Base-by-base conservation (phyloP, 2,329 filamentous ascomycete genomes). In the Venturia effusa region DNA sequence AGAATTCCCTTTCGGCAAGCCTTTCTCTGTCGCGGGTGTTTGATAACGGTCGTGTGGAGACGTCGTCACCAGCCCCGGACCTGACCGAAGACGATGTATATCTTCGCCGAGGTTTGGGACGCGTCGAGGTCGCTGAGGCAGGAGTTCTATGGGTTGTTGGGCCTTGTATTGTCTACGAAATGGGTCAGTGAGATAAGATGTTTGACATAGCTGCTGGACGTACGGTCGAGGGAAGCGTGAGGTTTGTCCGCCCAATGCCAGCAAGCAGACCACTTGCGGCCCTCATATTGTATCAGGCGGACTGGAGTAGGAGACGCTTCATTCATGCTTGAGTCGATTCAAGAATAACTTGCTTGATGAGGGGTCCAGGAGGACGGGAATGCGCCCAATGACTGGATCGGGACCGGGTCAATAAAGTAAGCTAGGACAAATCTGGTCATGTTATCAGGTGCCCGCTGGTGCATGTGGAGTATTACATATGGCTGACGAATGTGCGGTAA, bases 1-100 rank as follows among this genome's bases (percentile, higher is more conserved):
- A 87, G 70, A 96, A 88, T 71, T 96, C 90, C 10, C 62, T 32
- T 22, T 64, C 62, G 13, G 51, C 45, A 22, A 64, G 30, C 43
- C 61, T 64, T 24, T 63, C 59, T 7, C 37, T 34, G 22, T 41
- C 22, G 32, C 34, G 59, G n/a, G 39, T 37, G 40, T 43, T 41
- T 43, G 19, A 17, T 24, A 34, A 34, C 11, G 3, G 3, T 17
- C 48, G 48, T 2, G 43, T 45, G 17, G 48, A 19, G 22, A 3
- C 24, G 17, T 10, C 27, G 15, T 32, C 48, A 32, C 22, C 17
- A 5, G 15, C 32, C 4, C 30, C 27, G 1, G 51, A 24, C 13
- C 27, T 54, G 48, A 24, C 27, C 15, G 51, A 57, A 10, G 27
- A 57, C 3, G 30, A 57, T n/a, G 51, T 57, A 17, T 34, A 57